Evolutionary conservation across 345 rosid genomes (phyloP), one percentile per base, ranked within the genome.

Genomic region (Luvunga scandens): DNA sequence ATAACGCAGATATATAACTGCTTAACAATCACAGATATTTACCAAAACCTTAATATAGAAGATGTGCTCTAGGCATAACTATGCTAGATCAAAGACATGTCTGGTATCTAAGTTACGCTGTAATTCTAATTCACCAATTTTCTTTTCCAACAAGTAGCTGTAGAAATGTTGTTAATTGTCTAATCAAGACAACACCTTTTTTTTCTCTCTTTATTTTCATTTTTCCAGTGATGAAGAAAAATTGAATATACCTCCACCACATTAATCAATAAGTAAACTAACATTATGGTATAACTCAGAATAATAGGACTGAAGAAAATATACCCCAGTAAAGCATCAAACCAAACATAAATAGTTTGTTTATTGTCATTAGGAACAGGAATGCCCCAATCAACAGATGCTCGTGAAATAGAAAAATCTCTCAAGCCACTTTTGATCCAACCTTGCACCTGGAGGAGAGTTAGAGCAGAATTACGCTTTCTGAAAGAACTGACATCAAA

Each of bases 301-400:
- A 12, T 56, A 5, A 42, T 10, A 0, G 18, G 38, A 75, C 24
- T 81, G 71, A 67, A 42, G 71, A 80, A 45, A 73, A 78, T 16
- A 57, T 93, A 95, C 98, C 99, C 99, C 6, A 93, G 86, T 42
- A 95, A 86, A 77, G 99, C 99, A 77, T 95, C 99, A 87, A 95
- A 95, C 98, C 99, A 95, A 76, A 95, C 99, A 85, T 95, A 95
- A 76, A 93, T 92, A 9, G 99, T 95, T 83, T 95, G 99, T 74
- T 87, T 92, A 34, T 86, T 78, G 79, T 95, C 98, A 75, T 88
- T 88, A 81, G 99, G 98, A 78, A 93, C 96, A 57, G 94, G 98
- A 80, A 95, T 95, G 57, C 98, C 99, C 99, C 99, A 95, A 12
- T 93, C 98, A 65, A 95, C 99, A 66, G 93, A 87, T 82, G 97